phyloP scores from a whole-genome alignment of 2,329 filamentous ascomycete species.

The Cladosporium colombiae region DNA sequence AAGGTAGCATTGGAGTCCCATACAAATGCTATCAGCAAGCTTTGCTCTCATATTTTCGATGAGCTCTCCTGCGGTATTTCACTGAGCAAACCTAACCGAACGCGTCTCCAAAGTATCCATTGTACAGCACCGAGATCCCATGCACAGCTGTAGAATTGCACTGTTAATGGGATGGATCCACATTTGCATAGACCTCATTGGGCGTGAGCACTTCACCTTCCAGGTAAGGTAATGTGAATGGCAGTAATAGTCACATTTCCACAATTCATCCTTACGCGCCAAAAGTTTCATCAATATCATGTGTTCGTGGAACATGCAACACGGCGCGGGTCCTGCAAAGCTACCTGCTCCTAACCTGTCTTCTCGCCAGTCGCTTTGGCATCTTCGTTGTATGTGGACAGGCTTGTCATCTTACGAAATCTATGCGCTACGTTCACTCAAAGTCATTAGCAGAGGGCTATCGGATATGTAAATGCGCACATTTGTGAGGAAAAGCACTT shows the following conservation, averaged over 20 bases:
- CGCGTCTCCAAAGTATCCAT: background rate
- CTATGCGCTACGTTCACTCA: background rate
- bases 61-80: background rate
- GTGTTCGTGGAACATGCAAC: too few relatives aligned
- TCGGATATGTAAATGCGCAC: background rate
- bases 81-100: background rate
- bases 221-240: background rate
- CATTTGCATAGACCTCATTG: background rate
- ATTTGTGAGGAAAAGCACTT: background rate
- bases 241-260: background rate
- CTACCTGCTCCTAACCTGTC: too few relatives aligned
- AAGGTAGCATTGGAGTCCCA: background rate
- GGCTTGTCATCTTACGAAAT: too few relatives aligned
- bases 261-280: background rate
- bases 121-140: too few relatives aligned
- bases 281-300: background rate
- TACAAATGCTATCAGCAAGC: background rate
- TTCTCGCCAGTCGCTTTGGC: too few relatives aligned
- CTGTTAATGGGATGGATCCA: background rate
- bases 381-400: too few relatives aligned
- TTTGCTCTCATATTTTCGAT: background rate
- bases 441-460: background rate
- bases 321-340: too few relatives aligned
- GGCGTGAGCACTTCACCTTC: background rate
- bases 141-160: background rate